phyloP scores from a whole-genome alignment of 2,329 filamentous ascomycete species.

The Xylariaceae sp. region DNA sequence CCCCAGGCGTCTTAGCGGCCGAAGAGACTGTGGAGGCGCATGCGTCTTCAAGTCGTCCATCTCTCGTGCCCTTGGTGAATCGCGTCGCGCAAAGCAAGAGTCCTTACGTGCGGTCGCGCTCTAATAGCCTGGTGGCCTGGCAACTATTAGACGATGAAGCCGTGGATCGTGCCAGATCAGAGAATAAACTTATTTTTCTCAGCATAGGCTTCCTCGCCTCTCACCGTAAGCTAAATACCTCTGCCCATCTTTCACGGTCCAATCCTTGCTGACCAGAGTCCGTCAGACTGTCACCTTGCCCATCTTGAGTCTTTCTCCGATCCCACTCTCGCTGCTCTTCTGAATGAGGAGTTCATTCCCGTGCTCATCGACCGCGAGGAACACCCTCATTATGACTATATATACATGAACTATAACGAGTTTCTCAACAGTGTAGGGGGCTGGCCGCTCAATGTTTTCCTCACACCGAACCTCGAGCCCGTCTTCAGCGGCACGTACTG shows the following conservation, averaged over 20 bases:
- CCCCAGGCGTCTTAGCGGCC: neutral
- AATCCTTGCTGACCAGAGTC: constrained; percentile 11
- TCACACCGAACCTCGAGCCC: constrained; percentile 87
- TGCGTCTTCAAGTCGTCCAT: constrained; percentile 1
- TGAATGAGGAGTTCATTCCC: constrained; percentile 86
- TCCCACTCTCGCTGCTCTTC: constrained; percentile 68
- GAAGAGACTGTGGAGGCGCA: neutral
- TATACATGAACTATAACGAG: constrained; percentile 98
- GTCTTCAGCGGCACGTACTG: constrained; percentile 97
- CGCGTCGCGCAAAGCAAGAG: constrained; percentile 42
- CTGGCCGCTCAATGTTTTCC: constrained; percentile 95
- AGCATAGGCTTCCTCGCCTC: constrained; percentile 95
- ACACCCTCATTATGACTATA: constrained; percentile 86
- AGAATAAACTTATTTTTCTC: constrained; percentile 87
- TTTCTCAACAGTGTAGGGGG: constrained; percentile 85
- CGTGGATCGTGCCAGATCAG: constrained; percentile 68
- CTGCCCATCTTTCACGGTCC: neutral
- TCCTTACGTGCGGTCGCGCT: constrained; percentile 65
- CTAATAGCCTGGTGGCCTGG: constrained; percentile 83
- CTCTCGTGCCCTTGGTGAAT: constrained; percentile 33
- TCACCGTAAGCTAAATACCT: constrained; percentile 63
- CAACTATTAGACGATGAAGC: constrained; percentile 80
- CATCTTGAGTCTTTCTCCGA: constrained; percentile 88
- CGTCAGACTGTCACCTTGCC: constrained; percentile 79
- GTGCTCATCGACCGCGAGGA: constrained; percentile 93